phyloP scores from a whole-genome alignment of 2,329 filamentous ascomycete genomes.

The Fusarium torreyae region DNA sequence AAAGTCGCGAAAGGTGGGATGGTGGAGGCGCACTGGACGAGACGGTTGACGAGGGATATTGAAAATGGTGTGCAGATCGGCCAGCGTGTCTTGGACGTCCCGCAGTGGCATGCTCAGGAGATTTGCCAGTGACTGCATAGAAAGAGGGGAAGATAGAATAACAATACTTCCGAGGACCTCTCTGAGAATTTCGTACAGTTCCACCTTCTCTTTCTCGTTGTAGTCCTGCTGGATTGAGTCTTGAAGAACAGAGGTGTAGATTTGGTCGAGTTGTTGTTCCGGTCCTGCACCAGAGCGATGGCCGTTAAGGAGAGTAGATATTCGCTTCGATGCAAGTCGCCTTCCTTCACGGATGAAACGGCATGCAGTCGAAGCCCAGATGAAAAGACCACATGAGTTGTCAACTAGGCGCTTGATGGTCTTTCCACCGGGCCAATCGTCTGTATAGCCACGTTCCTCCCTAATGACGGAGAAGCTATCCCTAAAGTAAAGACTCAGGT shows the following conservation, averaged over 20 bases:
- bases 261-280: neutral
- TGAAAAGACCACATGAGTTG: neutral
- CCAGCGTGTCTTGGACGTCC: neutral
- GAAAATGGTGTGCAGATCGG: conserved; percentile 3
- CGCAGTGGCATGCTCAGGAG: neutral
- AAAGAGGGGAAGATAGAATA: neutral
- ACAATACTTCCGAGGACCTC: neutral
- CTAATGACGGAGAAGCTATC: neutral
- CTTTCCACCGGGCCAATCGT: neutral
- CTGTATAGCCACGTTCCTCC: neutral
- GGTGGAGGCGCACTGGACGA: neutral
- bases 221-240: conserved; percentile 1
- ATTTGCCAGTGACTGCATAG: neutral
- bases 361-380: conserved; percentile 6
- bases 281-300: neutral
- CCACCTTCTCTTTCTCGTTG: neutral
- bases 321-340: neutral
- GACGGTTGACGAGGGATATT: neutral
- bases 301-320: neutral
- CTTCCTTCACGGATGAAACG: neutral
- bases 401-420: neutral
- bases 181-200: neutral
- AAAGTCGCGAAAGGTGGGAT: conserved; percentile 4
- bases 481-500: neutral
- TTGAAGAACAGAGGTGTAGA: neutral